phyloP scores from a whole-genome alignment of 1,139 yeast species.

The Citeromyces siamensis region DNA sequence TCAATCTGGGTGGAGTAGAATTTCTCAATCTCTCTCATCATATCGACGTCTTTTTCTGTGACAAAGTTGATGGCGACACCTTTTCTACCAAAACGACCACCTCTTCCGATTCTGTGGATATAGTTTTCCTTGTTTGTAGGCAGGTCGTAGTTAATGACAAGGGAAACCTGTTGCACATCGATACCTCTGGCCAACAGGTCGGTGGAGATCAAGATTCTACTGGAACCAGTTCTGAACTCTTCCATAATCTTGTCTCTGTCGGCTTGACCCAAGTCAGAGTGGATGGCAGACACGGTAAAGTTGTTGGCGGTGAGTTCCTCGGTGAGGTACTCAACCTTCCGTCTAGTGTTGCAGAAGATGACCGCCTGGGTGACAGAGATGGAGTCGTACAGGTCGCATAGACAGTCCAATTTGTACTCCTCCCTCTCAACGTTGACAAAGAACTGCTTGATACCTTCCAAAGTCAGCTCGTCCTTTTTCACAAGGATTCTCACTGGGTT shows the following conservation, averaged over 20 bases:
- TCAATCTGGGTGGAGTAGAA: slow-evolving; percentile 97
- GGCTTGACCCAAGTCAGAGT: slow-evolving; percentile 93
- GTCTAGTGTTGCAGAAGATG: slow-evolving; percentile 98
- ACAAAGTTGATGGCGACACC: slow-evolving; percentile 99
- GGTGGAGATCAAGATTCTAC: slow-evolving; percentile 93
- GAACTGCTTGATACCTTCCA: slow-evolving; percentile 97
- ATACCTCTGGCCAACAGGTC: slow-evolving; percentile 99
- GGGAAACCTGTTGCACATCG: slow-evolving; percentile 97
- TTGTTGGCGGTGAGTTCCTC: slow-evolving; percentile 75
- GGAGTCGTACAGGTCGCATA: slow-evolving; percentile 94
- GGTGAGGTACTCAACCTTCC: slow-evolving; percentile 92
- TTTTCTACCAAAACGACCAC: slow-evolving; percentile 99
- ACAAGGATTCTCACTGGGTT: slow-evolving; percentile 95
- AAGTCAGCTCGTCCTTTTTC: slow-evolving; percentile 95
- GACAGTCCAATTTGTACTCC: slow-evolving; percentile 88
- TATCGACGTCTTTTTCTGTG: slow-evolving; percentile 81
- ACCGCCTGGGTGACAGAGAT: slow-evolving; percentile 98
- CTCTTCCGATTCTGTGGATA: slow-evolving; percentile 99
- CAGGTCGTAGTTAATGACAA: slow-evolving; percentile 95
- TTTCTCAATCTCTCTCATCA: slow-evolving; percentile 95
- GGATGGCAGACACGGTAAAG: slow-evolving; percentile 95
- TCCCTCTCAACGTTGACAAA: slow-evolving; percentile 91
- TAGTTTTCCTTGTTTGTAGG: slow-evolving; percentile 98
- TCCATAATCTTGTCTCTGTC: slow-evolving; percentile 98
- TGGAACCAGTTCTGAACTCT: slow-evolving; percentile 97